Percentiles rank a stretch among this genome's conserved stretches.
Evolutionary conservation across 495 filamentous ascomycete genomes (phyloP).

Genomic region (Penicillium herquei): DNA sequence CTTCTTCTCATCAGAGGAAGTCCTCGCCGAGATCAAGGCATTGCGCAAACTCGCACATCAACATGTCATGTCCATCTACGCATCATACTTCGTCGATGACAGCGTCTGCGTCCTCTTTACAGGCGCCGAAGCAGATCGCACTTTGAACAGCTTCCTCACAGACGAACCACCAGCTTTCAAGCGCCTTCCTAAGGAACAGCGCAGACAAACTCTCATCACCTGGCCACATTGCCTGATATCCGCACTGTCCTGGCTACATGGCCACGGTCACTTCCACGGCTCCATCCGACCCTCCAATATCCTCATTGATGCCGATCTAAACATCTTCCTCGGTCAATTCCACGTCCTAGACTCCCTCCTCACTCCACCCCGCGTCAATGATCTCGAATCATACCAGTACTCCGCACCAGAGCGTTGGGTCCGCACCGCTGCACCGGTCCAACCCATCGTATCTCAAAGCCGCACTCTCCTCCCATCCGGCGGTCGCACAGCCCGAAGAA

Average conservation of each 20-base stretch:
- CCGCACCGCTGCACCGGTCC: slow-evolving; percentile 27
- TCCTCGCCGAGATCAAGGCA: slow-evolving; percentile 64
- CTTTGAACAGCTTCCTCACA: slow-evolving; percentile 73
- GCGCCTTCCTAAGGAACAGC: slow-evolving; percentile 66
- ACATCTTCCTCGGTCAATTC: slow-evolving; percentile 73
- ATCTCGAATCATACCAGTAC: slow-evolving; percentile 85
- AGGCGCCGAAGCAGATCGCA: slow-evolving; percentile 65
- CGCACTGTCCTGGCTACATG: slow-evolving; percentile 74
- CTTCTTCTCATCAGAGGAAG: slow-evolving; percentile 61
- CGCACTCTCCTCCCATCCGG: slow-evolving; percentile 42
- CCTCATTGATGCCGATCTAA: slow-evolving; percentile 66
- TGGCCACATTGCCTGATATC: slow-evolving; percentile 88
- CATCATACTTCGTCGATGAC: slow-evolving; percentile 73
- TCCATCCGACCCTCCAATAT: slow-evolving; percentile 82
- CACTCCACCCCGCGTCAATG: slow-evolving; percentile 51
- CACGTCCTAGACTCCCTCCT: slow-evolving; percentile 59
- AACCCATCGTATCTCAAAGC: slow-evolving; percentile 1
- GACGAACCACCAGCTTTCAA: slow-evolving; percentile 67
- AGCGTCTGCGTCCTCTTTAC: slow-evolving; percentile 75
- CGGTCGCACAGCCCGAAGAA: slow-evolving; percentile 43
- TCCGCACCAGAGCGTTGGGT: slow-evolving; percentile 78
- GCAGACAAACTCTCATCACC: slow-evolving; percentile 66
- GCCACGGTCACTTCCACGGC: slow-evolving; percentile 69
- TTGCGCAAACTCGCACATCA: slow-evolving; percentile 66
- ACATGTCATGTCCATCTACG: slow-evolving; percentile 78